A percentile compares a stretch with the other conserved stretches of the same genome.
These are phyloP conservation scores for Ganoderma lingzhi DNA, from an alignment of 1,284 basidiomycete genomes.

Conservation along the genomic window DNA sequence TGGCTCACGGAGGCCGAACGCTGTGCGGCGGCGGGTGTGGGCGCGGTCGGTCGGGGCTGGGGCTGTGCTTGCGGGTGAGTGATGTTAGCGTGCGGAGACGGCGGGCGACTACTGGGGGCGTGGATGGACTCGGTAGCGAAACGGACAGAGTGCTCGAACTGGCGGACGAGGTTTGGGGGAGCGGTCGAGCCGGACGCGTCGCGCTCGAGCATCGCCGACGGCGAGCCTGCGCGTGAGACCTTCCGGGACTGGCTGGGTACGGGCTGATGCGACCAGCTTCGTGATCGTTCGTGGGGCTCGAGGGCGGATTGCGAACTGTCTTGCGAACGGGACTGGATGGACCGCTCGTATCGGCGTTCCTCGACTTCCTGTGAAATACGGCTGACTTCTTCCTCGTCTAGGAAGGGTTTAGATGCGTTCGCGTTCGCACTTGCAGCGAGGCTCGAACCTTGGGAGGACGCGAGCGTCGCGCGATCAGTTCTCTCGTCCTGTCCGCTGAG, in stretches of 20 bases:
- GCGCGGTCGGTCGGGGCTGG: slow-evolving; percentile 34
- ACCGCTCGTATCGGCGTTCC: slow-evolving; percentile 61
- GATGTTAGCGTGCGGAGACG: slow-evolving; percentile 18
- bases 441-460: slow-evolving; percentile 30
- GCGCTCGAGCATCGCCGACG: slow-evolving; percentile 23
- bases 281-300: slow-evolving; percentile 28
- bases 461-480: slow-evolving; percentile 56
- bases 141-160: slow-evolving; percentile 19
- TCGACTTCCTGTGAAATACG: slow-evolving; percentile 65
- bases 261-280: slow-evolving; percentile 21
- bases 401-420: slow-evolving; percentile 42
- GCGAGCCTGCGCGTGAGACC: slow-evolving; percentile 20
- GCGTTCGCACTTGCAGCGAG: slow-evolving; percentile 14
- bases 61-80: slow-evolving; percentile 4
- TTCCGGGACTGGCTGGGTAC: slow-evolving; percentile 16
- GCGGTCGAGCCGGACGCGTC: slow-evolving; percentile 15
- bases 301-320: slow-evolving; percentile 29
- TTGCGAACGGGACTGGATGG: slow-evolving; percentile 37
- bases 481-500: slow-evolving; percentile 46
- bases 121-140: slow-evolving; percentile 16
- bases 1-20: slow-evolving; percentile 12
- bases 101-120: slow-evolving; percentile 20
- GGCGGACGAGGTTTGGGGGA: slow-evolving; percentile 9
- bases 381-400: slow-evolving; percentile 58
- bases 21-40: slow-evolving; percentile 45